phyloP scores from a whole-genome alignment of 1,139 yeast species.

The Starmera stellimalicola region DNA sequence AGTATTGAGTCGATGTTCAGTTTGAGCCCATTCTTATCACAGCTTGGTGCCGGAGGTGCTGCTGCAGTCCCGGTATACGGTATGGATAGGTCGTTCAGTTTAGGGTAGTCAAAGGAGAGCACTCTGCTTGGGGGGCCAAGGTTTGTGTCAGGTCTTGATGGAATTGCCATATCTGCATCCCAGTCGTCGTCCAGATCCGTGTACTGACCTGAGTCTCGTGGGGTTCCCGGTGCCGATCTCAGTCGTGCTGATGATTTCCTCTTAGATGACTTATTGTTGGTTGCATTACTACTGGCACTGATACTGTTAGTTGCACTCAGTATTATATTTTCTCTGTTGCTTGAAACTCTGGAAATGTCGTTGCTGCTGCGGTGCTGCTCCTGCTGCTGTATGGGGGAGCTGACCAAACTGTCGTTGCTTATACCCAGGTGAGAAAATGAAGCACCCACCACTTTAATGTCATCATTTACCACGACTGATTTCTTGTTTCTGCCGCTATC shows the following conservation, averaged over 20 bases:
- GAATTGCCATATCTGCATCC: constrained; percentile 70
- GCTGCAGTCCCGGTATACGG: constrained; percentile 8
- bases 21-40: constrained; percentile 18
- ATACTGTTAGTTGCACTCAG: constrained; percentile 10
- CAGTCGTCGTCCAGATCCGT: constrained; percentile 81
- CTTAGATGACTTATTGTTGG: background rate
- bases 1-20: constrained; percentile 26
- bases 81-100: constrained; percentile 5
- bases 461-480: constrained; percentile 22
- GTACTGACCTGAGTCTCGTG: constrained; percentile 27
- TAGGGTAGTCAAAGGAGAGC: constrained; percentile 14
- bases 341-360: background rate
- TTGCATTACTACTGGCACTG: constrained; percentile 5
- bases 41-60: constrained; percentile 8
- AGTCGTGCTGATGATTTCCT: constrained; percentile 4
- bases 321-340: background rate
- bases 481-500: constrained; percentile 13
- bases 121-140: constrained; percentile 4
- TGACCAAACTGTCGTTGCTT: constrained; percentile 13
- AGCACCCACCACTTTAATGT: constrained; percentile 30
- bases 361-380: no score
- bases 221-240: constrained; percentile 10
- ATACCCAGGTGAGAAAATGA: constrained; percentile 28
- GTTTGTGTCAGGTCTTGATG: constrained; percentile 21
- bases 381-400: no score